Evolutionary conservation across 805 yeast genomes (phyloP), one percentile per base, ranked within the genome.

Genomic region (Wickerhamomyces ciferrii): DNA sequence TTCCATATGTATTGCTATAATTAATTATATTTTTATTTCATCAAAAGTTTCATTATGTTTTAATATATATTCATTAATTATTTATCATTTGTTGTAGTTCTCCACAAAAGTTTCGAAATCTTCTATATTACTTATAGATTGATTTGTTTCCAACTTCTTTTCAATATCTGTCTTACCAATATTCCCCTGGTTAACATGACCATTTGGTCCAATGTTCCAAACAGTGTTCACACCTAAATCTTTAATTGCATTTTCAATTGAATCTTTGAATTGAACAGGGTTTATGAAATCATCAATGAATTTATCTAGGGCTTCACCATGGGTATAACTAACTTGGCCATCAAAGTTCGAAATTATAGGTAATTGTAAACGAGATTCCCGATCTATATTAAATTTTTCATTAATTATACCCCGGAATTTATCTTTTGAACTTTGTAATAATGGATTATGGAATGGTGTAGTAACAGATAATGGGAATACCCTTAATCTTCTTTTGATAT

Each of bases 401-500:
- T 62, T 60, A 4, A 66, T 53, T 32, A 54, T 50, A 41, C 63
- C 59, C 37, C 47, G 57, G 18, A 70, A 51, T 15, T 49, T 48
- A 34, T 51, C 51, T 43, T 69, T 62, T 9, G 69, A 56, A 18
- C 63, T 67, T 6, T 50, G 45, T 10, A 80, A 56, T 3, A 69
- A 49, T 11, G 63, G 57, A 47, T 60, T 68, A 53, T 75, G 81
- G 55, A 75, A 75, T 15, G 81, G 80, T 2, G 74, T 60, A 9
- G 55, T 47, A 4, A 71, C 75, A 2, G 72, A 68, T 34, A 75
- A 51, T 37, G 51, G 51, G 1, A 62, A 59, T 4, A 62, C 48
- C 48, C 62, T 62, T 13, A 67, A 52, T 5, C 61, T 56, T 14
- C 45, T 32, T 48, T 51, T 45, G 49, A 53, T 39, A 43, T 51